Base-by-base conservation (phyloP, 768 basidiomycete genomes). In the Chalciporus sphaerocephalus region DNA sequence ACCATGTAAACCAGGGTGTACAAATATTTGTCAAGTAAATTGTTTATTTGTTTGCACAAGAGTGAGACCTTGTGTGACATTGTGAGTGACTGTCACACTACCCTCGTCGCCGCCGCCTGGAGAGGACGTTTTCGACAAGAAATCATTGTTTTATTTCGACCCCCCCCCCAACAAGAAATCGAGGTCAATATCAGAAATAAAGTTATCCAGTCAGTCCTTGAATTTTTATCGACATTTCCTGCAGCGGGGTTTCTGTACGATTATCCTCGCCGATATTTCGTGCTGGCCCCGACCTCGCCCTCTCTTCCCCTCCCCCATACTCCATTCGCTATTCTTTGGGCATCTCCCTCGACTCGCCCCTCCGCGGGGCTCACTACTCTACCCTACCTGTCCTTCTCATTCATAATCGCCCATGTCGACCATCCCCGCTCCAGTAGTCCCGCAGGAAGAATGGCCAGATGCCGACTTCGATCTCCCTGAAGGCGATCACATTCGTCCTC, bases 401-500 rank as follows among this genome's bases (percentile, higher is more conserved):
- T 58, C 30, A 32, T 32, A 32, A 44, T 52, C 54, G 52, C 50
- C 44, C 43, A 87, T 87, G 85, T 64, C 73, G 45, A 69, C 83
- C 40, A 70, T 81, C 32, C 79, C 78, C 28, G 78, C 83, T 5
- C 83, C 81, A 11, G 68, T 76, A 37, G 69, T 75, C 51, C 66
- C 70, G 44, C 76, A 78, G 51, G 88, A 92, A 67, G 87, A 90
- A 70, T 92, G 89, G 88, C 75, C 79, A 35, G 89, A 92, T 65
- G 85, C 85, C 50, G 89, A 92, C 68, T 91, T 92, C 61, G 89
- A 90, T 62, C 70, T 92, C 17, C 83, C 85, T 44, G 89, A 92
- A 38, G 88, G 79, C 34, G 78, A 78, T 38, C 72, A 79, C 39
- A 76, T 88, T 41, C 79, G 83, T 54, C 66, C 83, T 28, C 74